A percentile compares a stretch with the other conserved stretches of the same genome.
Evolutionary conservation across 2,329 filamentous ascomycete genomes (phyloP).

Genomic region (Alternaria novae-zelandiae): DNA sequence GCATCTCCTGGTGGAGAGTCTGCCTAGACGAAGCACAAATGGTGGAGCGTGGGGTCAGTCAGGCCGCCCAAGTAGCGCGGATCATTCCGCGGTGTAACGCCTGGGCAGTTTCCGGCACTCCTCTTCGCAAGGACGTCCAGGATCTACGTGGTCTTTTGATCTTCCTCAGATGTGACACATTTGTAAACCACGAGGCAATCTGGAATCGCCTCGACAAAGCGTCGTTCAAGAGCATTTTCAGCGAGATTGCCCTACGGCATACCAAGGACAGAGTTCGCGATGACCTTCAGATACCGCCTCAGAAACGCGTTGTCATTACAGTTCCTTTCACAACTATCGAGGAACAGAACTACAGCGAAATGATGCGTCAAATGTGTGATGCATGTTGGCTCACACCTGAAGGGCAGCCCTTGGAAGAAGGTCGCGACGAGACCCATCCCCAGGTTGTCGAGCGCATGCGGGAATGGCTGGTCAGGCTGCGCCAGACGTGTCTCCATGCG

Average conservation of each 20-base stretch:
- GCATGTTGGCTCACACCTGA: slow-evolving; percentile 69
- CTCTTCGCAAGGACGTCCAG: slow-evolving; percentile 77
- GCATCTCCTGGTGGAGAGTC: slow-evolving; percentile 87
- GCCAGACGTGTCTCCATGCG: slow-evolving; percentile 85
- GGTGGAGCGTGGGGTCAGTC: slow-evolving; percentile 86
- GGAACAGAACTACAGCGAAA: slow-evolving; percentile 81
- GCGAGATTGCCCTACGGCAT: slow-evolving; percentile 77
- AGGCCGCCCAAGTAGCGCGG: slow-evolving; percentile 80
- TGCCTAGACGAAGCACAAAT: slow-evolving; percentile 82
- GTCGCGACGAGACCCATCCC: slow-evolving; percentile 70
- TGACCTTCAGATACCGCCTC: slow-evolving; percentile 79
- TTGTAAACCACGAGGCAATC: slow-evolving; percentile 65
- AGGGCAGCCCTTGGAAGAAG: slow-evolving; percentile 66
- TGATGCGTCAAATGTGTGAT: slow-evolving; percentile 78
- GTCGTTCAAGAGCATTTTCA: slow-evolving; percentile 73
- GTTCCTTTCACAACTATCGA: slow-evolving; percentile 90
- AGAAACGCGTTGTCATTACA: slow-evolving; percentile 85
- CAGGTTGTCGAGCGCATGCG: slow-evolving; percentile 74
- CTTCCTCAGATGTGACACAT: slow-evolving; percentile 82
- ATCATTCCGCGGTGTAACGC: slow-evolving; percentile 83
- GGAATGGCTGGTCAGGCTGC: slow-evolving; percentile 75
- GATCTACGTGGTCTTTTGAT: slow-evolving; percentile 82
- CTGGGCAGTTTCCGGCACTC: slow-evolving; percentile 93
- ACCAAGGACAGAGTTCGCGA: slow-evolving; percentile 81
- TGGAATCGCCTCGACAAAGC: slow-evolving; percentile 75